Evolutionary conservation across 2,329 filamentous ascomycete genomes (phyloP), one percentile per base, ranked within the genome.

Genomic region (Fusarium falciforme): DNA sequence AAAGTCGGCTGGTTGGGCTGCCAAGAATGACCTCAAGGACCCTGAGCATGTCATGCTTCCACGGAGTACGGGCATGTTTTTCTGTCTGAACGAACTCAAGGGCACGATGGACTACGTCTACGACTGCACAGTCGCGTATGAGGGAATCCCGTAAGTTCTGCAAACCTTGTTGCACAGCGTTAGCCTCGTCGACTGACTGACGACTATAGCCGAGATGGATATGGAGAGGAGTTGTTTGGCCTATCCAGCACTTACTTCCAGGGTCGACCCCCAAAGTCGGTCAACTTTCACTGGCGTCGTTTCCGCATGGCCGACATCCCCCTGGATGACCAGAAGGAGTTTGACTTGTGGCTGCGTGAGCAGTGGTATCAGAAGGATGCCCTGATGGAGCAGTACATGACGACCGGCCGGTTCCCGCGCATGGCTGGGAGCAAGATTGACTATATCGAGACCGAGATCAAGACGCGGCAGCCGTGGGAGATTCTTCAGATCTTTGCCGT

Each of bases 261-360:
- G 81, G 95, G 96, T 14, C 91, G 94, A 1, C 93, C 95, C 1
- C 96, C 96, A 2, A 98, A 95, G 81, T 98, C 95, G 2, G 95
- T 98, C 78, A 98, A 98, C 83, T 95, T 98, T 86, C 93, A 97
- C 83, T 99, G 96, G 94, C 91, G 96, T 62, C 91, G 95, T 11
- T 98, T 97, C 83, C 89, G 90, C 36, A 81, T 98, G 16, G 88
- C 89, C 25, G 91, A 94, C 22, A 97, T 99, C 49, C 96, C 96
- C 0, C 88, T 97, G 11, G 88, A 94, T 35, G 90, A 92, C 75
- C 87, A 89, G 17, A 89, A 93, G 44, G 86, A 89, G 8, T 99
- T 99, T 78, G 94, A 97, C 66, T 78, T 87, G 4, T 99, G 96
- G 96, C 87, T 98, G 31, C 89, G 92, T 35, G 91, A 94, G 66